Conservation (phyloP, 1,139 yeast species). For the Hyphopichia wangnamkhiaoensis region DNA sequence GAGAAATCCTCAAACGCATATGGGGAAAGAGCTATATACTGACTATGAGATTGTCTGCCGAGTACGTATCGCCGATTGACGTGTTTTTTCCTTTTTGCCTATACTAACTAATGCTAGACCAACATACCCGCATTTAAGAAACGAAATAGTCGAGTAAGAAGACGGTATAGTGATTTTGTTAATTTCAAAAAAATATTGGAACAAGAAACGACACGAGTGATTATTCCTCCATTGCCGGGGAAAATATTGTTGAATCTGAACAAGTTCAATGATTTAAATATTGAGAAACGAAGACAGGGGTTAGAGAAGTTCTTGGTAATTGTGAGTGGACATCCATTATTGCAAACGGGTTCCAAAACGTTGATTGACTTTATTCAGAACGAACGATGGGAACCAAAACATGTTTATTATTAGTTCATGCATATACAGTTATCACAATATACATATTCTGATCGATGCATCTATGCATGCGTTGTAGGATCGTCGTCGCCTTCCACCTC, state of each 20-base stretch:
- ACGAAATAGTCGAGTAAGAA: slow-evolving; percentile 66
- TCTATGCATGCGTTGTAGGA: no score
- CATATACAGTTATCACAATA: no score
- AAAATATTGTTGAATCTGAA: slow-evolving; percentile 67
- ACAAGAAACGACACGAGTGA: slow-evolving; percentile 72
- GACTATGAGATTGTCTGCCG: slow-evolving; percentile 91
- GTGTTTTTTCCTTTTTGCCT: background rate
- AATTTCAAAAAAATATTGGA: slow-evolving; percentile 74
- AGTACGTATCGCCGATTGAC: slow-evolving; percentile 28
- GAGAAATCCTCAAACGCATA: slow-evolving; percentile 75
- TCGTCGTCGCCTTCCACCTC: no score
- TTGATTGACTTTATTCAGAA: slow-evolving; percentile 86
- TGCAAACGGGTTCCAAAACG: slow-evolving; percentile 87
- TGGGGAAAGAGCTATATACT: slow-evolving; percentile 70
- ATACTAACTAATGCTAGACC: slow-evolving; percentile 35
- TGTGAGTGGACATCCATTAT: slow-evolving; percentile 91
- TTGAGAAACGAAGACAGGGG: slow-evolving; percentile 82
- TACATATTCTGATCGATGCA: no score
- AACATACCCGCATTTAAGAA: slow-evolving; percentile 84
- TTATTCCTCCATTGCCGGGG: slow-evolving; percentile 88
- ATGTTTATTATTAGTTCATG: slow-evolving; percentile 3
- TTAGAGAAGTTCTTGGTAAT: slow-evolving; percentile 75
- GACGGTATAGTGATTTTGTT: slow-evolving; percentile 91
- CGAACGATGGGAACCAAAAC: slow-evolving; percentile 68
- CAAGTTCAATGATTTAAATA: slow-evolving; percentile 79